These are phyloP conservation scores for Yamadazyma laniorum DNA, from an alignment of 805 yeast genomes.

Conservation along the genomic window DNA sequence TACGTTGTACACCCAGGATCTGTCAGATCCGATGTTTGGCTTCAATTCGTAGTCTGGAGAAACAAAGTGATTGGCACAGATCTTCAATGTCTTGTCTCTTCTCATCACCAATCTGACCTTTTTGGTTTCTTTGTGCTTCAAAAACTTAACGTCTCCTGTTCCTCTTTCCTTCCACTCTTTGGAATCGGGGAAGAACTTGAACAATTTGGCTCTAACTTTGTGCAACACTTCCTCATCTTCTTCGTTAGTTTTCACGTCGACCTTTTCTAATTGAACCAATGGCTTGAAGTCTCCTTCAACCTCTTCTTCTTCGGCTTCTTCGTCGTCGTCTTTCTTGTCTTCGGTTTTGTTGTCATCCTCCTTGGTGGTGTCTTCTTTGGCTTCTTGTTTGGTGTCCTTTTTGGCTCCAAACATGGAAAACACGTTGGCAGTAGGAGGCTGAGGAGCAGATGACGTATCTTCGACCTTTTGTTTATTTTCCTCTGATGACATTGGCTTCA, in stretches of 20 bases:
- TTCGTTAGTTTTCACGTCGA: conserved; percentile 83
- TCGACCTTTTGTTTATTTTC: conserved; percentile 19
- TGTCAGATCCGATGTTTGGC: conserved; percentile 94
- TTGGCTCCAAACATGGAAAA: conserved; percentile 96
- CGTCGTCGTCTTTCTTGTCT: conserved; percentile 53
- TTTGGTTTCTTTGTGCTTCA: conserved; percentile 77
- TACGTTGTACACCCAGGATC: conserved; percentile 97
- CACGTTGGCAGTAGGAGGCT: conserved; percentile 77
- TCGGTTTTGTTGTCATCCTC: conserved; percentile 41
- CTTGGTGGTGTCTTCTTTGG: conserved; percentile 28
- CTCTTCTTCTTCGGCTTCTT: conserved; percentile 57
- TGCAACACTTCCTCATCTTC: conserved; percentile 30
- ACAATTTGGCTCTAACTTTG: conserved; percentile 92
- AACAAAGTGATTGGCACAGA: conserved; percentile 95
- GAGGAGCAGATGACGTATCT: conserved; percentile 14
- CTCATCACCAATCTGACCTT: conserved; percentile 95
- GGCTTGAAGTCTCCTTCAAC: conserved; percentile 96
- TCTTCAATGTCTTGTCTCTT: conserved; percentile 97
- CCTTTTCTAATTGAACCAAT: conserved; percentile 89
- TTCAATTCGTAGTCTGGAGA: conserved; percentile 77
- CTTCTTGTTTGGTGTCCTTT: conserved; percentile 59
- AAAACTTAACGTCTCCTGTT: conserved; percentile 95
- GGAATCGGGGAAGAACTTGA: conserved; percentile 78
- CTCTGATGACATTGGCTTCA: conserved; percentile 19
- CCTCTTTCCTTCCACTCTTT: conserved; percentile 99